Base-by-base conservation (phyloP, 2,329 filamentous ascomycete species). In the Nothopassalora personata region DNA sequence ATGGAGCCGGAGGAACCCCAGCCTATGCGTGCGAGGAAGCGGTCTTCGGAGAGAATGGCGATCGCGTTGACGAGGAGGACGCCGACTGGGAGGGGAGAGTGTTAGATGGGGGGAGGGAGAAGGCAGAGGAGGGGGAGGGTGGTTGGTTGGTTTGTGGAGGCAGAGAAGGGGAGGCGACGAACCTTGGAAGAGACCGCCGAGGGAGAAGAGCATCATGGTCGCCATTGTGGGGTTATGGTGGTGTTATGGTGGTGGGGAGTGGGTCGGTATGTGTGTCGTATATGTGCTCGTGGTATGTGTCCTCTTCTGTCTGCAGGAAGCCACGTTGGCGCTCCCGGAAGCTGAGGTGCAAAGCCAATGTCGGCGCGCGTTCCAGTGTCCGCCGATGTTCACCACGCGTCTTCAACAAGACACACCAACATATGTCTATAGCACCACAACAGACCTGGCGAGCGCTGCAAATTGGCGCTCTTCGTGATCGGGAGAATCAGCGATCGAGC, bases 61-160 rank as follows among this genome's bases (percentile, higher is more conserved):
- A 97, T 88, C 66, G 91, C 90, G 77, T 99, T 99, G 77, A 94
- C 86, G 73, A 97, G 84, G 71, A 97, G 90, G 73, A 96, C 81
- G 67, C 86, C 83, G 66, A 93, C 89, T 91, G 70, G 23, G 46
- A 31, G 62, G 43, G 23, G 10, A 43, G 23, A 23, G 23, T 61
- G 65, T 70, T 52, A 68, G 66, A 54, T 39, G 54, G 60, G 51
- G 56, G 57, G 43, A 54, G 50, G 33, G 30, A 46, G 46, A 18
- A 9, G 28, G 23, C 15, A 15, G 61, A 23, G 30, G 45, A 31
- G 27, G 23, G 54, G 43, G 60, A 45, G 28, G 61, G n/a, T n/a
- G n/a, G n/a, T n/a, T n/a, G n/a, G n/a, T n/a, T n/a, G n/a, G n/a
- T n/a, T n/a, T n/a, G n/a, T n/a, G n/a, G n/a, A n/a, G n/a, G n/a